Evolutionary conservation across 768 basidiomycete species (phyloP), one percentile per base, ranked within the genome.

Genomic region (Macrolepiota albuminosa): DNA sequence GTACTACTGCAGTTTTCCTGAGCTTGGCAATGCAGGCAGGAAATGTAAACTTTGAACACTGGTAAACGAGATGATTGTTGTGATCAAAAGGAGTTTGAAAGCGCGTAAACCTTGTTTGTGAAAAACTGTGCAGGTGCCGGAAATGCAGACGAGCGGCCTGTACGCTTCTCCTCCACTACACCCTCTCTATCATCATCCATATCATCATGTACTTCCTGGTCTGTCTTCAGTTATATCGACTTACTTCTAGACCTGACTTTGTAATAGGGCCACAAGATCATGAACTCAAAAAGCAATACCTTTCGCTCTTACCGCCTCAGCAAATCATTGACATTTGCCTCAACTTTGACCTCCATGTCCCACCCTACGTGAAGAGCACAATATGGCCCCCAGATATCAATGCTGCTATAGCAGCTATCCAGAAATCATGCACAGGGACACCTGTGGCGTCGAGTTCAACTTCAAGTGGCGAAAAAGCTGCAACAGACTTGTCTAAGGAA

Each of bases 301-400:
- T 93, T 46, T 77, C 79, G 26, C 78, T 89, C 24, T 78, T 93
- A 8, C 80, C 85, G 26, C 83, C 80, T 24, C 79, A 82, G 48
- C 88, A 91, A 73, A 80, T 92, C 68, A 89, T 92, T 68, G 90
- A 91, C 65, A 84, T 92, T 66, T 91, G 88, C 69, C 77, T 92
- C 61, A 78, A 80, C 40, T 85, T 89, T 66, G 87, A 91, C 66
- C 69, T 83, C 9, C 81, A 91, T 75, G 84, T 85, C 14, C 84
- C 88, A 13, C 74, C 80, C 42, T 85, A 86, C 62, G 69, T 88
- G 55, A 86, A 83, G 71, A 77, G 76, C 58, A 75, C 84, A n/a
- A 73, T 91, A 71, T 91, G 89, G 89, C 89, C 89, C 11, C 71
- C 75, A 37, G 86, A 91, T 68, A 77, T 92, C 57, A 80, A 81